Base-by-base conservation (phyloP, 305 asterid genomes). In the Withania somnifera region DNA sequence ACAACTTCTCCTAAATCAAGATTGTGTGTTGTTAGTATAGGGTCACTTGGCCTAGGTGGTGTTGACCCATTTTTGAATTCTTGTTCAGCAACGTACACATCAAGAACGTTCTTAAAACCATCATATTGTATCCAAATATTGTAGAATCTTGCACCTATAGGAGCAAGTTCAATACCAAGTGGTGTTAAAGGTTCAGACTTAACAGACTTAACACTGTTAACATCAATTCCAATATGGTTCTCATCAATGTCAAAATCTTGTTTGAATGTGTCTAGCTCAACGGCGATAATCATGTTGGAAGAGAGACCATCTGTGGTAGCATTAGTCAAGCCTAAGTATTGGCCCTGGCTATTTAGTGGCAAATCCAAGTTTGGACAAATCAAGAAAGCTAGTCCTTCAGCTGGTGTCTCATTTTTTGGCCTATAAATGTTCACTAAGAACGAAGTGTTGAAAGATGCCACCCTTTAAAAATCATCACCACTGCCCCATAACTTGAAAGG, bases 401-500 rank as follows among this genome's bases (percentile, higher is more conserved):
- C 89, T 38, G 85, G 11, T 13, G 78, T 83, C 0, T 19, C 5
- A 14, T 86, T 78, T 0, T 0, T 1, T 0, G 15, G 63, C 63
- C 80, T 32, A 85, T 1, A 86, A 6, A 93, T 79, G 71, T 96
- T 96, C 28, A 90, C 40, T 0, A 95, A 90, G 40, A 94, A 94
- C 0, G 98, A 94, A 7, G 99, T 82, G 84, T 90, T 93, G 90
- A 96, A 94, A n/a, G 98, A 90, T 0, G 97, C 97, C 0, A 90
- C 79, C 3, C 83, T 83, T 9, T 1, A 6, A 26, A 61, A 26
- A 0, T 38, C 3, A 11, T 11, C 60, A 20, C 20, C 17, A 1
- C 80, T 84, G 1, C 87, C 90, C 97, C 98, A 94, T 7, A 95
- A 90, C 85, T 87, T 90, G 88, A 95, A 95, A 0, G 45, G 32